Conservation (phyloP, 768 basidiomycete species). For the Agrocybe pediades region DNA sequence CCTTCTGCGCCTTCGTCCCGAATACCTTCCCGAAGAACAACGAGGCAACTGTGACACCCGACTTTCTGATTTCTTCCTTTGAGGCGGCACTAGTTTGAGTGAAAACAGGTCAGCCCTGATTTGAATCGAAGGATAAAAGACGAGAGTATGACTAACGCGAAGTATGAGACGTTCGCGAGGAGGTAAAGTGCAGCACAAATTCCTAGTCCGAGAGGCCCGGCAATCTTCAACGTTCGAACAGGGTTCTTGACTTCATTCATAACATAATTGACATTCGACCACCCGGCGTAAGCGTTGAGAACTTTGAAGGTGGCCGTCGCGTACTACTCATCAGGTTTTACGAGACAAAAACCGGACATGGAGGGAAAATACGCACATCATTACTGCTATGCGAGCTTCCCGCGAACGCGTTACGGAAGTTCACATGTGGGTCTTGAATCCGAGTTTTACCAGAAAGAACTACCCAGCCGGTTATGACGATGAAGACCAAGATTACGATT, state of each 20-base stretch:
- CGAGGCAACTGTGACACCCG: constrained; percentile 58
- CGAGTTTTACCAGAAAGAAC: constrained; percentile 55
- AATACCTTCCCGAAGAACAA: constrained; percentile 64
- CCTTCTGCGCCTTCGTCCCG: constrained; percentile 50
- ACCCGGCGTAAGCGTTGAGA: constrained; percentile 44
- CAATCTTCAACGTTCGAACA: constrained; percentile 61
- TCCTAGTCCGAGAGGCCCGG: constrained; percentile 57
- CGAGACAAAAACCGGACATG: not conserved
- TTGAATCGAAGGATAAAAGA: not conserved
- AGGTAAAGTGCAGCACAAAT: constrained; percentile 56
- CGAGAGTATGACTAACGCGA: constrained; percentile 31
- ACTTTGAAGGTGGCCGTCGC: constrained; percentile 65
- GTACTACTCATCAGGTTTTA: constrained; percentile 36
- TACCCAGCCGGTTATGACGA: constrained; percentile 59
- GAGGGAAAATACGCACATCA: constrained; percentile 19
- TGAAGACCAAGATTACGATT: constrained; percentile 50
- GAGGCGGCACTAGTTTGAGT: constrained; percentile 37
- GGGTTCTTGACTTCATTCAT: constrained; percentile 63
- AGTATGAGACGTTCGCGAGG: constrained; percentile 61
- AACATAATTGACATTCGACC: constrained; percentile 61
- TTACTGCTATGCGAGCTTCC: constrained; percentile 53
- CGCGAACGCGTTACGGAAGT: constrained; percentile 55
- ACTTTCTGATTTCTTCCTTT: constrained; percentile 47
- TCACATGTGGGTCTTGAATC: constrained; percentile 50
- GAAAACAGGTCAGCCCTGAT: too few species aligned